A percentile compares a stretch with the other conserved stretches of the same genome.
phyloP scores from a whole-genome alignment of 2,329 filamentous ascomycete species.

The Myriosclerotinia scirpicola region DNA sequence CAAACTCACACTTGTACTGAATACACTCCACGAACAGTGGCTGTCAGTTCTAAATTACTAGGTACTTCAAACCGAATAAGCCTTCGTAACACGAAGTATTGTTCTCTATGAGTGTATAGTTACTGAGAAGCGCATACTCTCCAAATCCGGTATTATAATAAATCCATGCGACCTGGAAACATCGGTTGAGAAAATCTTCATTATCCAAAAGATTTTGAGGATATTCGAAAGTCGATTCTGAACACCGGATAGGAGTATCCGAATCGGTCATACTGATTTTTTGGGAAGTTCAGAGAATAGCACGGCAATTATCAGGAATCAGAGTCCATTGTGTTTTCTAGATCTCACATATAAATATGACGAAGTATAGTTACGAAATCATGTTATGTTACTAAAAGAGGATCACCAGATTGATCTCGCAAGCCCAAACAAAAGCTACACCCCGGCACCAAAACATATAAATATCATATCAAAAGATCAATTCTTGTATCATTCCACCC shows the following conservation, averaged over 20 bases:
- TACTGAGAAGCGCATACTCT: too few species aligned
- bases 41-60: too few species aligned
- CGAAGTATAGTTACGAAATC: not conserved
- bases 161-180: not conserved
- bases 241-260: not conserved
- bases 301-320: not conserved
- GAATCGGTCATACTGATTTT: not conserved
- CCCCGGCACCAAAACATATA: not conserved
- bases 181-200: not conserved
- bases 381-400: not conserved
- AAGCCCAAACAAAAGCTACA: not conserved
- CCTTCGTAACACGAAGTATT: too few species aligned
- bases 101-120: too few species aligned
- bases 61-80: too few species aligned
- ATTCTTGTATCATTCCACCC: not conserved
- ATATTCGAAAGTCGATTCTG: too few species aligned
- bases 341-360: not conserved
- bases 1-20: too few species aligned
- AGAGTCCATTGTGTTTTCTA: not conserved
- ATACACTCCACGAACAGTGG: too few species aligned
- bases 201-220: not conserved
- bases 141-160: too few species aligned
- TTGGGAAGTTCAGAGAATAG: not conserved
- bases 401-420: not conserved
- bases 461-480: not conserved